Conservation (phyloP, 345 rosid genomes). For the Populus simonii region DNA sequence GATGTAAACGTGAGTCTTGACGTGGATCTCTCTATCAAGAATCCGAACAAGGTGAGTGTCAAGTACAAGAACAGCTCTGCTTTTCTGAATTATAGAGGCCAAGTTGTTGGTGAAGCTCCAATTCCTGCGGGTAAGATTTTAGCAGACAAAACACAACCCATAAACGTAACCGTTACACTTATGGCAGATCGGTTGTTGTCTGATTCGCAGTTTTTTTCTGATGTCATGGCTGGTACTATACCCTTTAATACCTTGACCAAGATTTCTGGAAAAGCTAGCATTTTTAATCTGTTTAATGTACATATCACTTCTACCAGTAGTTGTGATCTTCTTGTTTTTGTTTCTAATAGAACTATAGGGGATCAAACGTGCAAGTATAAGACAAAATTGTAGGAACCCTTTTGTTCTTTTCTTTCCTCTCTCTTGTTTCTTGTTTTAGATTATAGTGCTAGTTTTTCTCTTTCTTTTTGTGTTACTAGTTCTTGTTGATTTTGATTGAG, state of each 20-base stretch:
- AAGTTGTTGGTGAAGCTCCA: conserved; percentile 60
- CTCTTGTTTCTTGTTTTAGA: not conserved
- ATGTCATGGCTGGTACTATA: conserved; percentile 37
- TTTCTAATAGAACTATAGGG: conserved; percentile 41
- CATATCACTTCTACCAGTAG: conserved; percentile 43
- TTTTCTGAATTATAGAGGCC: conserved; percentile 53
- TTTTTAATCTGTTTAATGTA: conserved; percentile 45
- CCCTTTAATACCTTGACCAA: conserved; percentile 42
- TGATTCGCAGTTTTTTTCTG: conserved; percentile 33
- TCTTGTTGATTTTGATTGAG: not conserved
- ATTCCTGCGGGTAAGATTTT: conserved; percentile 52
- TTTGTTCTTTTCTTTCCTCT: not conserved
- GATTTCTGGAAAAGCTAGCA: conserved; percentile 56
- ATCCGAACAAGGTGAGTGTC: conserved; percentile 70
- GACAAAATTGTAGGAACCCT: conserved; percentile 44
- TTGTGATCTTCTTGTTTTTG: conserved; percentile 50
- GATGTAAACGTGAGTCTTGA: conserved; percentile 49
- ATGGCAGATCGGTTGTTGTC: conserved; percentile 64
- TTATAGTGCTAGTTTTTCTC: not conserved
- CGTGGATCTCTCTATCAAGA: conserved; percentile 49
- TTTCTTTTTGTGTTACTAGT: not conserved
- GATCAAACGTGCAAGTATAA: conserved; percentile 56
- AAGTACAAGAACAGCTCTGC: conserved; percentile 46
- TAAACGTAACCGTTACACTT: conserved; percentile 61
- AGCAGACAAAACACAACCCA: conserved; percentile 35